Evolutionary conservation across 768 basidiomycete species (phyloP).

Genomic region (Amanita exitialis): DNA sequence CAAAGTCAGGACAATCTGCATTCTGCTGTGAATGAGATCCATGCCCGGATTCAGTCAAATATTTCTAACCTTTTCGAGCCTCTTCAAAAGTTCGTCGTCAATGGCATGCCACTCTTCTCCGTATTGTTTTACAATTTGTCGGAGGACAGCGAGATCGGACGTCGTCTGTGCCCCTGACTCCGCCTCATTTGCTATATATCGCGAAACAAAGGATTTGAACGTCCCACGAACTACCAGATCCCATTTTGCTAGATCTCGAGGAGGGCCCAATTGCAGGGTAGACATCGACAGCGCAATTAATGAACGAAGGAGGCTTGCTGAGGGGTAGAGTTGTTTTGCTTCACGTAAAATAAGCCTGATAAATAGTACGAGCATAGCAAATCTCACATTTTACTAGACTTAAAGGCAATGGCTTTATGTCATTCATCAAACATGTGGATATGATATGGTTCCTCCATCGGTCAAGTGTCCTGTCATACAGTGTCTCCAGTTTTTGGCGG

Average conservation of each 20-base stretch:
- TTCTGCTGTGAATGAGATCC: conserved; percentile 7
- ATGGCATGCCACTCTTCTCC: conserved; percentile 32
- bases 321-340: conserved; percentile 29
- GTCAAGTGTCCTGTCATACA: conserved; percentile 38
- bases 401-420: conserved; percentile 10
- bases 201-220: conserved; percentile 27
- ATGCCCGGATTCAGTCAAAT: conserved; percentile 8
- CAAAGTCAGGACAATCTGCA: neutral
- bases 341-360: neutral
- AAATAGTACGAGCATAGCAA: neutral
- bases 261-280: conserved; percentile 45
- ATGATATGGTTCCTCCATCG: conserved; percentile 45
- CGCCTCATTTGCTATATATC: conserved; percentile 21
- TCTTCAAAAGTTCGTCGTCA: conserved; percentile 29
- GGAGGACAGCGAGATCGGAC: conserved; percentile 1
- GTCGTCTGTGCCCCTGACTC: neutral
- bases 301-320: conserved; percentile 42
- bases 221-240: conserved; percentile 26
- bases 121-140: conserved; percentile 8
- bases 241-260: conserved; percentile 25
- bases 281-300: conserved; percentile 43
- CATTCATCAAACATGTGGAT: conserved; percentile 18
- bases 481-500: conserved; percentile 24
- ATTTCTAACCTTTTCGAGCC: conserved; percentile 9
- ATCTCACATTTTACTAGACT: conserved; percentile 17